Conservation (phyloP, 2,329 filamentous ascomycete species). For the Clarireedia hainanense region DNA sequence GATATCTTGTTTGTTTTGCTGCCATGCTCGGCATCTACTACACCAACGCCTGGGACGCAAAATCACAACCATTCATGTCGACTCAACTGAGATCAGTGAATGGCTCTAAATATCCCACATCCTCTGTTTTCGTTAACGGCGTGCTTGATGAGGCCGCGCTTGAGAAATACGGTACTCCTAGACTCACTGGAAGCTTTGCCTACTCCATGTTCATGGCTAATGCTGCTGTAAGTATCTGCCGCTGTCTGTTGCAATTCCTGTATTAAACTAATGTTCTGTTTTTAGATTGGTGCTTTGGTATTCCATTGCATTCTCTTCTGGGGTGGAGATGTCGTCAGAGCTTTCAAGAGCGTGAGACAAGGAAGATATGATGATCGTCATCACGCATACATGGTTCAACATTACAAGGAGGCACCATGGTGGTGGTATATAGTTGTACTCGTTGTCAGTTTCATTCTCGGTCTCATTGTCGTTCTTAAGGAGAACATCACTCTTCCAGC, state of each 20-base stretch:
- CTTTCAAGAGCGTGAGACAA: slow-evolving; percentile 39
- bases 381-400: slow-evolving; percentile 40
- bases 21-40: slow-evolving; percentile 41
- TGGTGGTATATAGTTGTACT: slow-evolving; percentile 45
- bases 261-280: too few species aligned
- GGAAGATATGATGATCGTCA: slow-evolving; percentile 39
- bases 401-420: slow-evolving; percentile 39
- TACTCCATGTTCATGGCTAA: slow-evolving; percentile 50
- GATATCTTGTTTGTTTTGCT: slow-evolving; percentile 40
- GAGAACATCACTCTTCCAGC: slow-evolving; percentile 32
- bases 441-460: slow-evolving; percentile 40
- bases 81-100: slow-evolving; percentile 33
- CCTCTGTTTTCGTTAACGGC: slow-evolving; percentile 33
- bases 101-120: slow-evolving; percentile 36
- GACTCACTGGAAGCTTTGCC: slow-evolving; percentile 41
- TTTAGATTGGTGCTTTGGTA: slow-evolving; percentile 47
- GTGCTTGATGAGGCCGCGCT: slow-evolving; percentile 37
- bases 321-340: slow-evolving; percentile 41
- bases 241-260: too few species aligned
- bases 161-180: slow-evolving; percentile 37
- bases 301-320: slow-evolving; percentile 46
- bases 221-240: slow-evolving; percentile 37
- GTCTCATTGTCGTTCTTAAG: slow-evolving; percentile 33
- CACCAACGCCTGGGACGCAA: slow-evolving; percentile 34
- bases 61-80: slow-evolving; percentile 36